Conservation (phyloP, 345 rosid species). For the Populus pruinosa region DNA sequence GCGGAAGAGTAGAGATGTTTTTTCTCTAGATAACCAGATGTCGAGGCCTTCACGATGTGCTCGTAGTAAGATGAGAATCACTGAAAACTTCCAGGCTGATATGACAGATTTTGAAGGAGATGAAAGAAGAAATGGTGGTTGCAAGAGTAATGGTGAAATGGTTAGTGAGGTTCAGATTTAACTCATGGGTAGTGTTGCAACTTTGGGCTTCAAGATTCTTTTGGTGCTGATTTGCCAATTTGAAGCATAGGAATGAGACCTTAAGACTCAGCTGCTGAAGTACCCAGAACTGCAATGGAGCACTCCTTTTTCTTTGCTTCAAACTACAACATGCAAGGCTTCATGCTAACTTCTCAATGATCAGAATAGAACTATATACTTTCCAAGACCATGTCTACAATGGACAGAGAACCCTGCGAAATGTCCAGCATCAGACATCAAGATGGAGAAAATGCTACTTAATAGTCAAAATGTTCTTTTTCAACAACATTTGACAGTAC, state of each 20-base stretch:
- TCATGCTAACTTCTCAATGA: not conserved
- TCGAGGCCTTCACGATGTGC: slow-evolving; percentile 37
- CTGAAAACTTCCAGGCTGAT: not conserved
- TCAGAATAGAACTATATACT: not conserved
- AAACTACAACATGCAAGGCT: not conserved
- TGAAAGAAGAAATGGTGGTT: not conserved
- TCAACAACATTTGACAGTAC: not conserved
- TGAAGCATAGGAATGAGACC: not conserved
- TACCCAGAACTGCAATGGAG: not conserved
- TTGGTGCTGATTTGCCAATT: not conserved
- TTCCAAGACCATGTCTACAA: not conserved
- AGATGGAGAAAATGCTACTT: not conserved
- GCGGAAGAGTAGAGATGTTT: slow-evolving; percentile 37
- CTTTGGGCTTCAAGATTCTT: not conserved
- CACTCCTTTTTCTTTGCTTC: not conserved
- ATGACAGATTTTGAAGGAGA: slow-evolving; percentile 15
- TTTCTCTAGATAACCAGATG: slow-evolving; percentile 23
- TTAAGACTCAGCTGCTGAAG: not conserved
- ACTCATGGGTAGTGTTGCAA: not conserved
- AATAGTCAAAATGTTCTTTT: not conserved
- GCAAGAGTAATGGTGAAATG: slow-evolving; percentile 11
- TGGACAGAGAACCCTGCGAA: not conserved
- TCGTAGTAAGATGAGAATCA: slow-evolving; percentile 18
- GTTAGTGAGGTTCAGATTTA: not conserved
- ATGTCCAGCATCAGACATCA: not conserved